phyloP scores from a whole-genome alignment of 1,139 yeast species.

The Pneumocystis oryctolagi region DNA sequence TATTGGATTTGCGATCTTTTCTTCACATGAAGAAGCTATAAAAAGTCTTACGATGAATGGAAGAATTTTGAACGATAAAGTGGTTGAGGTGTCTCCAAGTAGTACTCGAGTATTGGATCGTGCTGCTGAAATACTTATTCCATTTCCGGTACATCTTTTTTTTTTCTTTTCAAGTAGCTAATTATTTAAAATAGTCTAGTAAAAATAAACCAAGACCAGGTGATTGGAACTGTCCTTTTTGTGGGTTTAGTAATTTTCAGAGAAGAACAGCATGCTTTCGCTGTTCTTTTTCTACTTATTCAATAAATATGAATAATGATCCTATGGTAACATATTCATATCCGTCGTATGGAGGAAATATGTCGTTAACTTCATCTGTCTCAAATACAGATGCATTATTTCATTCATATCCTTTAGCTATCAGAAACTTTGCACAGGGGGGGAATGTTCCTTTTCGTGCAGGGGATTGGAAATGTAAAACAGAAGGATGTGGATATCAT shows the following conservation, averaged over 20 bases:
- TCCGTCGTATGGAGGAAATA: not conserved
- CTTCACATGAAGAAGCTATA: constrained; percentile 72
- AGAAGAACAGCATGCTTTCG: constrained; percentile 89
- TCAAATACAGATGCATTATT: not conserved
- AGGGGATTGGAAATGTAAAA: constrained; percentile 89
- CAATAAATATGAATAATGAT: constrained; percentile 10
- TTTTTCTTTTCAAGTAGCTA: not conserved
- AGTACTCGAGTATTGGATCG: constrained; percentile 60
- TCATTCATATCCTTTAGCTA: constrained; percentile 3
- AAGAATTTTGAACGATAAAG: constrained; percentile 53
- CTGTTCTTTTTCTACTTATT: constrained; percentile 67
- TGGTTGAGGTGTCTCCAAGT: constrained; percentile 77
- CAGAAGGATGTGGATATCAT: constrained; percentile 69
- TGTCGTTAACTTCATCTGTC: not conserved
- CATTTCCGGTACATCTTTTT: constrained; percentile 41
- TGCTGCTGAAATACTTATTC: constrained; percentile 65
- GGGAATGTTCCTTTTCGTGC: constrained; percentile 78
- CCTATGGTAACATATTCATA: not conserved
- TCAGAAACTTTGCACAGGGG: constrained; percentile 5
- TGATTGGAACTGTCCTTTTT: constrained; percentile 93
- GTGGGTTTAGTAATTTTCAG: constrained; percentile 91
- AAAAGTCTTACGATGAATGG: constrained; percentile 72
- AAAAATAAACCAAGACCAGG: constrained; percentile 92
- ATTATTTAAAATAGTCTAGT: constrained; percentile 31
- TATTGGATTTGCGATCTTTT: constrained; percentile 74